Evolutionary conservation across 2,329 filamentous ascomycete species (phyloP).

Genomic region (Lachnellula subtilissima): DNA sequence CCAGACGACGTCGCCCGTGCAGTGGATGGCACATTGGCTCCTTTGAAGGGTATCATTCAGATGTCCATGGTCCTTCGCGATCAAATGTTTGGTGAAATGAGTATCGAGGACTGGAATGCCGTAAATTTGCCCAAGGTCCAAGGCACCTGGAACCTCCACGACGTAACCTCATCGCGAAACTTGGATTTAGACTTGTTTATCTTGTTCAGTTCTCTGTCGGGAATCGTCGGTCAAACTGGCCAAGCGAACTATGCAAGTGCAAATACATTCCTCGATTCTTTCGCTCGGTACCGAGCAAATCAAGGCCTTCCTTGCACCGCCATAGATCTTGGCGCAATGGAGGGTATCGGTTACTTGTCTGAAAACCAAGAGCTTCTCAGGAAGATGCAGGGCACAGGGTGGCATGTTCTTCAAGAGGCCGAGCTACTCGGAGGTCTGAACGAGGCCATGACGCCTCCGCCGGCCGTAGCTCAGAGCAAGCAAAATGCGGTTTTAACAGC

Average conservation of each 20-base stretch:
- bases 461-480: background rate
- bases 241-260: slow-evolving; percentile 35
- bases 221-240: slow-evolving; percentile 25
- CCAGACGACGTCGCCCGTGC: slow-evolving; percentile 4
- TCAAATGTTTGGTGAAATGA: slow-evolving; percentile 32
- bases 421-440: slow-evolving; percentile 6
- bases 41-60: slow-evolving; percentile 22
- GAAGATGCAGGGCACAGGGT: background rate
- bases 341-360: slow-evolving; percentile 34
- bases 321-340: slow-evolving; percentile 49
- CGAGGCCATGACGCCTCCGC: background rate
- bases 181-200: slow-evolving; percentile 34
- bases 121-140: slow-evolving; percentile 33
- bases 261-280: slow-evolving; percentile 35
- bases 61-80: slow-evolving; percentile 29
- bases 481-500: too few species aligned
- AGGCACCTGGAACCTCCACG: slow-evolving; percentile 8
- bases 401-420: slow-evolving; percentile 1
- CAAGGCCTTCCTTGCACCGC: slow-evolving; percentile 40
- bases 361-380: slow-evolving; percentile 4
- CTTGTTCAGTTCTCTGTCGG: slow-evolving; percentile 27
- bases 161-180: background rate
- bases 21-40: background rate
- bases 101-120: slow-evolving; percentile 32
- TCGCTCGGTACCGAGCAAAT: slow-evolving; percentile 19